Percentiles rank a stretch among this genome's conserved stretches.
These are phyloP conservation scores for Bremia lactucae DNA, from an alignment of 352 stramenopile genomes.

Conservation along the genomic window DNA sequence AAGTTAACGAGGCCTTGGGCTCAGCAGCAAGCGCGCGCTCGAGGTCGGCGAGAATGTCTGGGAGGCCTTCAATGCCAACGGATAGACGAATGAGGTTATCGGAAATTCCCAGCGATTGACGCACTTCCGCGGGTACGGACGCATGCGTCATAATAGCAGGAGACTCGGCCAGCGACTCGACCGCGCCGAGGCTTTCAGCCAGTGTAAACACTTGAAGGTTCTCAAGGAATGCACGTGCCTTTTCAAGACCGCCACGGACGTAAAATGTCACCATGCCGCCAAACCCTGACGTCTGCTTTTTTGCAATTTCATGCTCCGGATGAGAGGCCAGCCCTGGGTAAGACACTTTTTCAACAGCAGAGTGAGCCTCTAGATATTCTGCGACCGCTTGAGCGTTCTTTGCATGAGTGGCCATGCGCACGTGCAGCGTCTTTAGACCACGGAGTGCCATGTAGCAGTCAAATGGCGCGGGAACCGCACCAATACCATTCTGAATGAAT, in stretches of 20 bases:
- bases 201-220: conserved; percentile 88
- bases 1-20: conserved; percentile 16
- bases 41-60: conserved; percentile 87
- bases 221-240: conserved; percentile 88
- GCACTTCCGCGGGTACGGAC: conserved; percentile 82
- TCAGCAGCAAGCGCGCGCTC: conserved; percentile 64
- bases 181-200: conserved; percentile 91
- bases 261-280: conserved; percentile 90
- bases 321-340: conserved; percentile 88
- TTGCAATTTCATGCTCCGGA: conserved; percentile 81
- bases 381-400: conserved; percentile 91
- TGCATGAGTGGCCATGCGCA: conserved; percentile 90
- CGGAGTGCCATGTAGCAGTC: conserved; percentile 91
- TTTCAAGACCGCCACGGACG: conserved; percentile 77
- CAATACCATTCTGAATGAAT: conserved; percentile 90
- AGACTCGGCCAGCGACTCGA: conserved; percentile 89
- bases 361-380: conserved; percentile 82
- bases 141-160: conserved; percentile 92
- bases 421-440: conserved; percentile 91
- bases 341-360: conserved; percentile 85
- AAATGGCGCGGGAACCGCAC: conserved; percentile 87
- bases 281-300: conserved; percentile 65
- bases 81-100: conserved; percentile 89
- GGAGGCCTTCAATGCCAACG: conserved; percentile 87
- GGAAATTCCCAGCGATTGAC: conserved; percentile 85